Conservation (phyloP, 805 yeast species). For the Citeromyces matritensis region DNA sequence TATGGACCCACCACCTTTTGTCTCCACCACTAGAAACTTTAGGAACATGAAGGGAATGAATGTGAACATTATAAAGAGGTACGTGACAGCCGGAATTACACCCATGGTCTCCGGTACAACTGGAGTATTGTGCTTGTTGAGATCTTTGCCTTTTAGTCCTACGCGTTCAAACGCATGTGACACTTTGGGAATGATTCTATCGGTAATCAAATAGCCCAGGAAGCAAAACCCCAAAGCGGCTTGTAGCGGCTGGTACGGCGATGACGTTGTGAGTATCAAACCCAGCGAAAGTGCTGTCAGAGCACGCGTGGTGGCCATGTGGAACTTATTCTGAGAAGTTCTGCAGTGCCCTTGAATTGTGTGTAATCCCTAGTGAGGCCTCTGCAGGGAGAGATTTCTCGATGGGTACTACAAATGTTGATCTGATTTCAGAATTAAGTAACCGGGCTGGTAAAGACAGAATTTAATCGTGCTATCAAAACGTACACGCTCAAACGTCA, state of each 20-base stretch:
- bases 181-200: constrained; percentile 52
- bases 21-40: constrained; percentile 39
- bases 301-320: constrained; percentile 1
- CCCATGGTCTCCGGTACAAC: constrained; percentile 86
- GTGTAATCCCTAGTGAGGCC: too few species aligned
- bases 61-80: constrained; percentile 65
- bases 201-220: constrained; percentile 48
- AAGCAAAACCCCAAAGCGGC: constrained; percentile 56
- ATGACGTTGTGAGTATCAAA: constrained; percentile 6
- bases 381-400: too few species aligned
- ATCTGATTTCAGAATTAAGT: too few species aligned
- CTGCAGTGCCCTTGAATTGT: too few species aligned
- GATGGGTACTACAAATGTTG: too few species aligned
- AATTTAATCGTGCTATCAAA: too few species aligned
- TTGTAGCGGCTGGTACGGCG: constrained; percentile 25
- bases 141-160: constrained; percentile 78
- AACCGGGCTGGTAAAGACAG: too few species aligned
- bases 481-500: too few species aligned
- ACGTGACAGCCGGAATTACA: constrained; percentile 71
- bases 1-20: constrained; percentile 43
- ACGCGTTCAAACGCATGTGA: constrained; percentile 51
- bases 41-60: constrained; percentile 82
- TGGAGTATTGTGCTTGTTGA: constrained; percentile 64
- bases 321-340: too few species aligned
- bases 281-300: constrained; percentile 4